These are phyloP conservation scores for Puccinellia tenuiflora DNA, from an alignment of 176 grass and related monocot genomes.

Conservation along the genomic window DNA sequence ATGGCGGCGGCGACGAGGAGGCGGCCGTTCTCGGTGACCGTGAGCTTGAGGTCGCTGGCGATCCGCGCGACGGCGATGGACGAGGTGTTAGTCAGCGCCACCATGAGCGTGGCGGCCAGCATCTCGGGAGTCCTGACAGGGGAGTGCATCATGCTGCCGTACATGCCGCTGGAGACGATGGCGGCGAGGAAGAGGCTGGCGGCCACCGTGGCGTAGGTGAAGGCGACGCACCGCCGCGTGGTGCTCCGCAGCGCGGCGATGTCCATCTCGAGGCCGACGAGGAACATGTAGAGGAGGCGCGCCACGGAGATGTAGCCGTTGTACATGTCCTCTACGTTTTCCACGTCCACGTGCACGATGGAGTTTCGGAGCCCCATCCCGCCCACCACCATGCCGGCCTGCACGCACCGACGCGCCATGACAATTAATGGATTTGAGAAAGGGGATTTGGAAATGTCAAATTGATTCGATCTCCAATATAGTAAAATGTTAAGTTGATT, in stretches of 20 bases:
- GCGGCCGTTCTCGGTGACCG: slow-evolving; percentile 34
- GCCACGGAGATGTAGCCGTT: slow-evolving; percentile 8
- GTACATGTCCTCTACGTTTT: slow-evolving; percentile 52
- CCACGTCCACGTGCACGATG: slow-evolving; percentile 48
- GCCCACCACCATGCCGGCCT: slow-evolving; percentile 36
- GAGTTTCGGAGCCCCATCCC: slow-evolving; percentile 32
- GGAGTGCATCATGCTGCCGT: slow-evolving; percentile 69
- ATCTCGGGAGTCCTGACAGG: slow-evolving; percentile 45
- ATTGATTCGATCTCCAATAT: not conserved
- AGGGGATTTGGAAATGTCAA: not conserved
- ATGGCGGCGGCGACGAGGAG: slow-evolving; percentile 31
- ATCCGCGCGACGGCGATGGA: slow-evolving; percentile 14
- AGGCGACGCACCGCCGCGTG: slow-evolving; percentile 18
- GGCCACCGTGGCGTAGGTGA: slow-evolving; percentile 46
- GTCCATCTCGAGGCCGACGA: slow-evolving; percentile 40
- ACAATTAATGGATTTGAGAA: not conserved
- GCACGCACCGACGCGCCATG: too few species aligned
- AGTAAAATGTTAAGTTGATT: not conserved
- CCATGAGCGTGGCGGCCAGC: slow-evolving; percentile 46
- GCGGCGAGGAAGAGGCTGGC: slow-evolving; percentile 35
- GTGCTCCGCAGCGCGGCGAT: slow-evolving; percentile 28
- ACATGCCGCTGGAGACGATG: slow-evolving; percentile 34
- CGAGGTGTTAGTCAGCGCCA: slow-evolving; percentile 31
- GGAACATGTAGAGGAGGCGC: slow-evolving; percentile 45
- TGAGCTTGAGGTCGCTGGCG: slow-evolving; percentile 35